Conservation (phyloP, 306 rosid species). For the Acacia confusa region DNA sequence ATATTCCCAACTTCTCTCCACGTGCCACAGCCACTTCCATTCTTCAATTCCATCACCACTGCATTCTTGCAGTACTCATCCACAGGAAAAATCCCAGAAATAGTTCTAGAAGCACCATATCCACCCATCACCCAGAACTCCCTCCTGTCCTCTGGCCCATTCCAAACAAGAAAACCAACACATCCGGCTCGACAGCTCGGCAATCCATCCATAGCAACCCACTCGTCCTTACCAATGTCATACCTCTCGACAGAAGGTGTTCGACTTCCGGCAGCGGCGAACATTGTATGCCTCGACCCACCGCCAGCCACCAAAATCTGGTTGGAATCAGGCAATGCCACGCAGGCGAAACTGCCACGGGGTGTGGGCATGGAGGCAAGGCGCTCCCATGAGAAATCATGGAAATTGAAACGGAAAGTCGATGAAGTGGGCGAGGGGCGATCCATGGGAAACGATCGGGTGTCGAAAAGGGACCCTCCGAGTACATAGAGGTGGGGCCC, state of each 20-base stretch:
- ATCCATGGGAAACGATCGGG: slow-evolving; percentile 86
- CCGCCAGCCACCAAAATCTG: slow-evolving; percentile 80
- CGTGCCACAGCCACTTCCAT: slow-evolving; percentile 35
- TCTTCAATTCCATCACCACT: slow-evolving; percentile 61
- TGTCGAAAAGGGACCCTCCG: slow-evolving; percentile 81
- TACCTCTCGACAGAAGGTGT: slow-evolving; percentile 72
- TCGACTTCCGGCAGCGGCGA: slow-evolving; percentile 71
- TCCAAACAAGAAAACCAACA: slow-evolving; percentile 66
- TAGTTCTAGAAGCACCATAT: slow-evolving; percentile 73
- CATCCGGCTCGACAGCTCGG: slow-evolving; percentile 83
- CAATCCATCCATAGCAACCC: slow-evolving; percentile 68
- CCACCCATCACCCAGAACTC: slow-evolving; percentile 97
- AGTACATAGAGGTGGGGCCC: slow-evolving; percentile 65
- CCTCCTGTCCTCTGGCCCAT: slow-evolving; percentile 36
- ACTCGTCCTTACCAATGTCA: slow-evolving; percentile 54
- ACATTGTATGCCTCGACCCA: slow-evolving; percentile 72
- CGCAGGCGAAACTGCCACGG: slow-evolving; percentile 87
- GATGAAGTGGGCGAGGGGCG: slow-evolving; percentile 65
- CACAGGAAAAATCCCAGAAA: slow-evolving; percentile 77
- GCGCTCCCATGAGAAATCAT: slow-evolving; percentile 50
- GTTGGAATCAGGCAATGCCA: slow-evolving; percentile 28
- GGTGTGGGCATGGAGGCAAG: slow-evolving; percentile 67
- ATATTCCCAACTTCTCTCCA: slow-evolving; percentile 76
- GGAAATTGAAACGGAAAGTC: slow-evolving; percentile 54
- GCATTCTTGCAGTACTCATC: slow-evolving; percentile 69